Evolutionary conservation across 202 grass and related monocot species (phyloP).

Genomic region (Brachypodium distachyon): DNA sequence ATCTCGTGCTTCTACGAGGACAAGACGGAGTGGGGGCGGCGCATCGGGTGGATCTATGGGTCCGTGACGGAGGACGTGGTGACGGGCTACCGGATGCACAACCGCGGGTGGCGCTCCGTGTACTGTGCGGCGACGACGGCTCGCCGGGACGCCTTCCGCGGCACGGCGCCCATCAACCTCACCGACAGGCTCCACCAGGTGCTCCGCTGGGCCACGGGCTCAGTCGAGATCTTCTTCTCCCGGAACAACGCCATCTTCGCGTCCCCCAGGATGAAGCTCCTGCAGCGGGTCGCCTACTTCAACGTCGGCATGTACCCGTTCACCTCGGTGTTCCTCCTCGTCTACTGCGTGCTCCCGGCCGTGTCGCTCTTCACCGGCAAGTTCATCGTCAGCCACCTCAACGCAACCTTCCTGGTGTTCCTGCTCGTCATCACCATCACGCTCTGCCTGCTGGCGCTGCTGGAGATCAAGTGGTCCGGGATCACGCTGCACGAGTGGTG

Average conservation of each 20-base stretch:
- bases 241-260: conserved; percentile 86
- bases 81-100: conserved; percentile 96
- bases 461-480: conserved; percentile 95
- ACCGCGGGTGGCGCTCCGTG: conserved; percentile 91
- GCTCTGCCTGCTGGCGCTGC: conserved; percentile 70
- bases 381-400: conserved; percentile 77
- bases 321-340: conserved; percentile 78
- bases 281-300: conserved; percentile 87
- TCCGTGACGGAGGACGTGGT: conserved; percentile 96
- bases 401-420: conserved; percentile 58
- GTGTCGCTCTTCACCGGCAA: conserved; percentile 87
- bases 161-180: conserved; percentile 94
- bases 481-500: conserved; percentile 97
- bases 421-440: conserved; percentile 73
- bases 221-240: conserved; percentile 99
- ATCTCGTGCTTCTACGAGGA: conserved; percentile 98
- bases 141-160: conserved; percentile 70
- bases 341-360: conserved; percentile 84
- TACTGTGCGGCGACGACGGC: conserved; percentile 75
- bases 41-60: conserved; percentile 93
- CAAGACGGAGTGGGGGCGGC: conserved; percentile 80
- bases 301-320: conserved; percentile 93
- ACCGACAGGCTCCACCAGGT: conserved; percentile 82
- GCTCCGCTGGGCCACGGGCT: conserved; percentile 94
- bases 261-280: conserved; percentile 74